Evolutionary conservation across 768 basidiomycete genomes (phyloP).

Genomic region (Sporobolomyces pararoseus): DNA sequence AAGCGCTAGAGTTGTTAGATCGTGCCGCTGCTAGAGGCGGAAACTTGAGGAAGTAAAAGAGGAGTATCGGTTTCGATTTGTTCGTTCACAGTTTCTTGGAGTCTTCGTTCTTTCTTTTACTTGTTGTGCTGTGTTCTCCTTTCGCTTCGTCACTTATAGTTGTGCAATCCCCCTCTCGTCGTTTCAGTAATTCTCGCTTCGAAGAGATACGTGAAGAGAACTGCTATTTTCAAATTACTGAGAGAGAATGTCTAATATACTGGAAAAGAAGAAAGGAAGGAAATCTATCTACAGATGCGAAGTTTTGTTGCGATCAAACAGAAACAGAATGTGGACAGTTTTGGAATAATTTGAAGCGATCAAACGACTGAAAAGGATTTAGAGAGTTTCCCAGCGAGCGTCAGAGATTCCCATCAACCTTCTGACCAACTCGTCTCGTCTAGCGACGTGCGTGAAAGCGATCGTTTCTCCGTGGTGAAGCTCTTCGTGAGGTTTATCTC

Average conservation of each 20-base stretch:
- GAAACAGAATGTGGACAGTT: too few relatives aligned
- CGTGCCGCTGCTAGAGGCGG: conserved; percentile 21
- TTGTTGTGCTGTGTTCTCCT: not conserved
- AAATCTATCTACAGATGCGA: too few relatives aligned
- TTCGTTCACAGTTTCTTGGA: not conserved
- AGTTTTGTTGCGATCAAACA: too few relatives aligned
- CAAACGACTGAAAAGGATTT: too few relatives aligned
- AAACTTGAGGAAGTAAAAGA: not conserved
- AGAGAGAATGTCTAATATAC: too few relatives aligned
- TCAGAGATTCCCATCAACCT: conserved; percentile 49
- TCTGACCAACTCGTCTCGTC: conserved; percentile 51
- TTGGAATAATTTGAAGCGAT: too few relatives aligned
- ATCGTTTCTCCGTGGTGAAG: conserved; percentile 46
- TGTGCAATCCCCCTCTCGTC: not conserved
- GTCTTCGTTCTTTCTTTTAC: not conserved
- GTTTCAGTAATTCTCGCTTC: not conserved
- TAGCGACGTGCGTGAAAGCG: conserved; percentile 49
- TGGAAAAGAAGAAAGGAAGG: too few relatives aligned
- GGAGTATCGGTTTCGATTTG: not conserved
- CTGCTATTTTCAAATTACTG: too few relatives aligned
- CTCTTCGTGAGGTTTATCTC: conserved; percentile 38
- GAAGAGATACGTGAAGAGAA: not conserved
- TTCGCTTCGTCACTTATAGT: not conserved
- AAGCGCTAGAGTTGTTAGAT: conserved; percentile 45
- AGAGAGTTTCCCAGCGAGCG: conserved; percentile 51